Percentiles rank a stretch among this genome's conserved stretches.
Conservation (phyloP, 2,329 filamentous ascomycete genomes). For the Stagonosporopsis cucurbitacearum region DNA sequence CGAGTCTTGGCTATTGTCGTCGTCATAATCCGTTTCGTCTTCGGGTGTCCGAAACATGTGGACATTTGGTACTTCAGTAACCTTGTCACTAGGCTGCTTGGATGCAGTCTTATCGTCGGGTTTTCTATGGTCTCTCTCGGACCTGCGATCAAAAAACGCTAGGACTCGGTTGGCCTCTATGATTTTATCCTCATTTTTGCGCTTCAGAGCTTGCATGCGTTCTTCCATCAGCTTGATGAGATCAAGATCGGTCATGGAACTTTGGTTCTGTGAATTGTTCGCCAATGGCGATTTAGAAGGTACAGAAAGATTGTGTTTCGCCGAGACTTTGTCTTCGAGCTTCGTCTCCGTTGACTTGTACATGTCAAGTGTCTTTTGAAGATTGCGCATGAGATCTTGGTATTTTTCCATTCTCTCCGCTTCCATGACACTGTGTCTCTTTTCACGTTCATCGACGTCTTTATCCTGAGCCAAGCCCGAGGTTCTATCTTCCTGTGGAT, state of each 20-base stretch:
- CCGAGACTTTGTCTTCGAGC: not conserved
- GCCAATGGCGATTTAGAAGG: not conserved
- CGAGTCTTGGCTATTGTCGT: not conserved
- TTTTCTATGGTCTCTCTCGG: not conserved
- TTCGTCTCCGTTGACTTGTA: not conserved
- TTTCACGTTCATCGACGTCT: not conserved
- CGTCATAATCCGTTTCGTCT: not conserved
- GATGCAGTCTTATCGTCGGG: not conserved
- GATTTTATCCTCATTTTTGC: not conserved
- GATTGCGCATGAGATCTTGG: not conserved
- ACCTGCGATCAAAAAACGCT: not conserved
- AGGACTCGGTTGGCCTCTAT: constrained; percentile 1
- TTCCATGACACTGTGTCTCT: not conserved
- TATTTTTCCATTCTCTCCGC: not conserved
- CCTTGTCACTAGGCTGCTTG: no score
- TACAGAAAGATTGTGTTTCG: not conserved
- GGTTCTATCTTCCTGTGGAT: not conserved
- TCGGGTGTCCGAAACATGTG: not conserved
- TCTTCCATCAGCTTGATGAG: not conserved
- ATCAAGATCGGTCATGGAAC: not conserved
- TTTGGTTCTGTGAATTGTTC: not conserved
- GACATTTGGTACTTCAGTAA: not conserved
- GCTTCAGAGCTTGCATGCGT: not conserved
- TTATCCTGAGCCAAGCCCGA: not conserved
- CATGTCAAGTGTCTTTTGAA: not conserved